A percentile compares a stretch with the other conserved stretches of the same genome.
Conservation (phyloP, 179 eudicot genomes). For the Corrigiola litoralis region DNA sequence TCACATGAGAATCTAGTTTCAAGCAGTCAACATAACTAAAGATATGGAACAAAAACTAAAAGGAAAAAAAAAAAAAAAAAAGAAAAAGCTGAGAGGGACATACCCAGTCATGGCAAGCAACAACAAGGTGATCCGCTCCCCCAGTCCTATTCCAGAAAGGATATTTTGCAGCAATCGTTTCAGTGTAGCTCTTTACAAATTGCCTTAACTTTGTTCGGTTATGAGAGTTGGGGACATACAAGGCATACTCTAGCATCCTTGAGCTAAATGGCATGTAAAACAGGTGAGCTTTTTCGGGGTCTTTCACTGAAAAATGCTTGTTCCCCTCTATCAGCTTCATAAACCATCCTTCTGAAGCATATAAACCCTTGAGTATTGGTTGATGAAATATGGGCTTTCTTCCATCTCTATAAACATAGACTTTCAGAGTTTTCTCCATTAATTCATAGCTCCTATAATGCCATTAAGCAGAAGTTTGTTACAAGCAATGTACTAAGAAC, state of each 20-base stretch:
- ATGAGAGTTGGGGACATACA: constrained; percentile 59
- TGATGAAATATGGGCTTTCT: constrained; percentile 76
- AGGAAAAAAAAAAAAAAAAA: not conserved
- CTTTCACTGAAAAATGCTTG: constrained; percentile 45
- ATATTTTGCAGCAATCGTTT: constrained; percentile 53
- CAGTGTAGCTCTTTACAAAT: constrained; percentile 46
- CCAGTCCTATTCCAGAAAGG: constrained; percentile 80
- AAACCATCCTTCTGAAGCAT: constrained; percentile 94
- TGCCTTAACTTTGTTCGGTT: constrained; percentile 43
- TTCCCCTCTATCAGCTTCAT: constrained; percentile 75
- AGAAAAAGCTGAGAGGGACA: constrained; percentile 2
- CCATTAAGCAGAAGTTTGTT: constrained; percentile 5
- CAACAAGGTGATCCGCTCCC: constrained; percentile 81
- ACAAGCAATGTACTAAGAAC: not conserved
- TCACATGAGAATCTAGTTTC: not conserved
- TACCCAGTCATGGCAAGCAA: constrained; percentile 95
- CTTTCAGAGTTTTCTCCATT: constrained; percentile 70
- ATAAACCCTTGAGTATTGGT: constrained; percentile 72
- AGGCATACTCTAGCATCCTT: constrained; percentile 45
- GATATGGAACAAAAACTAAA: not conserved
- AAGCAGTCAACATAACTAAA: not conserved
- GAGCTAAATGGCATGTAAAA: constrained; percentile 87
- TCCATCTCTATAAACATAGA: constrained; percentile 72
- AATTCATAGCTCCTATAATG: constrained; percentile 70
- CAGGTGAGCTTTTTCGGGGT: constrained; percentile 68